These are phyloP conservation scores for Russula compacta DNA, from an alignment of 768 basidiomycete genomes.

Conservation along the genomic window DNA sequence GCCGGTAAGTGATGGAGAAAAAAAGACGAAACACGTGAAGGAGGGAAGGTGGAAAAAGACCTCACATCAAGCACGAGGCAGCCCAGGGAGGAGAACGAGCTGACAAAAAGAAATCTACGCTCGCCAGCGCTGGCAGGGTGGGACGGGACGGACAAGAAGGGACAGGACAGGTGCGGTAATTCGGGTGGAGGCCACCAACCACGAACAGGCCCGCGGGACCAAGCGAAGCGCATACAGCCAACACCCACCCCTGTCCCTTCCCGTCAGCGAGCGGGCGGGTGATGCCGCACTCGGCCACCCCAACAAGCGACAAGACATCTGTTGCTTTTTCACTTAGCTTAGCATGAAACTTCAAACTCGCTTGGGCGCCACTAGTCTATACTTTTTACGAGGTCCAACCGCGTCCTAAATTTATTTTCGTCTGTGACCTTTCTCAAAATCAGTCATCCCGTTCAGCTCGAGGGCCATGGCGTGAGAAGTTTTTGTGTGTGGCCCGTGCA, in stretches of 20 bases:
- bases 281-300: background rate
- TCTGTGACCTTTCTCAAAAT: constrained; percentile 1
- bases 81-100: background rate
- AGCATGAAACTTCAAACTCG: constrained; percentile 11
- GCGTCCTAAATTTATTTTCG: constrained; percentile 3
- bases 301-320: background rate
- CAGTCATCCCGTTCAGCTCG: background rate
- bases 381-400: background rate
- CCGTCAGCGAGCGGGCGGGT: background rate
- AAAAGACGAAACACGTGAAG: constrained; percentile 5
- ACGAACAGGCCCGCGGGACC: background rate
- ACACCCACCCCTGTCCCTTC: background rate
- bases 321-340: background rate
- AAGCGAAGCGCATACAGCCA: background rate
- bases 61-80: constrained; percentile 14
- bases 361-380: constrained; percentile 10
- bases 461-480: constrained; percentile 1
- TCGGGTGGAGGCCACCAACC: background rate
- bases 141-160: background rate
- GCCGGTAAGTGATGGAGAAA: background rate
- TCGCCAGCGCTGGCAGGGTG: background rate
- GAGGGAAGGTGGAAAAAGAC: background rate
- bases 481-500: background rate
- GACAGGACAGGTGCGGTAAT: background rate
- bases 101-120: background rate